Base-by-base conservation (phyloP, 306 rosid species). In the Pyrus pyrifolia region DNA sequence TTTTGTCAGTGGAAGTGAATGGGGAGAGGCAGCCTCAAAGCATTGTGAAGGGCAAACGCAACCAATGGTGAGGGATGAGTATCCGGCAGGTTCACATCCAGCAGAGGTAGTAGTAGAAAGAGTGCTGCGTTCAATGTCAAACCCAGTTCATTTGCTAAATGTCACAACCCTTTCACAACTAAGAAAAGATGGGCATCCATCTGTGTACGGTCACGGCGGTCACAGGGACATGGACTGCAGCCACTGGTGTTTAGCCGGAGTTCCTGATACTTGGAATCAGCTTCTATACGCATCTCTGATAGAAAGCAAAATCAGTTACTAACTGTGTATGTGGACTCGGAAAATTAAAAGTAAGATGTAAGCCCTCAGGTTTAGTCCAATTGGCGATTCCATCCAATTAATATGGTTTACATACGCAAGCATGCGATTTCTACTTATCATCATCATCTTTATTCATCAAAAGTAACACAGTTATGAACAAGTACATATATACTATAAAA, bases 221-320 rank as follows among this genome's bases (percentile, higher is more conserved):
- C 91, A 81, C 77, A 70, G 59, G 0, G 84, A 15, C 85, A 77
- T 79, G 86, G 97, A 93, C 80, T 90, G 97, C 66, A 90, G 85
- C 82, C 97, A 93, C 46, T 93, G 97, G 97, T 90, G 97, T 66
- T 81, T 90, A 6, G 79, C 93, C 27, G 97, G 97, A 14, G 87
- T 93, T 74, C 96, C 97, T 29, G 97, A 93, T 67, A 85, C 89
- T 29, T 93, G 96, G 97, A 93, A 88, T 78, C n/a, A 80, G 11
- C 89, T 93, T 62, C 45, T 93, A 0, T 84, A 86, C 76, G 87
- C 87, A 40, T 69, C 70, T 53, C 73, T 89, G 38, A 23, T 77
- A 46, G 76, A 76, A 73, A 82, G 40, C 67, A 79, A 70, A 63
- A n/a, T 19, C 18, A 33, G 55, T 15, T 49, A 49, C 21, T 4